A percentile compares a stretch with the other conserved stretches of the same genome.
Conservation (phyloP, 371 early-diverging fungal genomes). For the Apophysomyces trapeziformis region DNA sequence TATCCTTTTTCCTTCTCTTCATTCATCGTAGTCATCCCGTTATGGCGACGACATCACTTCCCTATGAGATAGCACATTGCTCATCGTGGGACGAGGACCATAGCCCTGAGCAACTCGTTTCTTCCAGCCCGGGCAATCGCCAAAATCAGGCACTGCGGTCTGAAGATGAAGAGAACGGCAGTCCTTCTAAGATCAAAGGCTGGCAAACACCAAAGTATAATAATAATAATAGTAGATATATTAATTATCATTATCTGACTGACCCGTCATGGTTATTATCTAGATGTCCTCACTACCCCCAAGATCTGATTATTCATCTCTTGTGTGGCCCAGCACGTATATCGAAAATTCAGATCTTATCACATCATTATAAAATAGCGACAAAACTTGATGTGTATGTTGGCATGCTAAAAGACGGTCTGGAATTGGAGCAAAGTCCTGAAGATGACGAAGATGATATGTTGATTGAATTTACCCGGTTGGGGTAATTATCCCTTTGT, state of each 20-base stretch:
- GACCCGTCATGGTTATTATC: background rate
- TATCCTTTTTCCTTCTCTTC: background rate
- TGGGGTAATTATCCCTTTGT: slow-evolving; percentile 13
- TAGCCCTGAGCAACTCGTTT: slow-evolving; percentile 41
- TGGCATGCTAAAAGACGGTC: slow-evolving; percentile 43
- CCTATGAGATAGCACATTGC: slow-evolving; percentile 33
- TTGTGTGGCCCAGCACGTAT: slow-evolving; percentile 64
- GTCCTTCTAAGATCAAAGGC: slow-evolving; percentile 39
- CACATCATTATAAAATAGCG: slow-evolving; percentile 85
- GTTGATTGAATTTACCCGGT: slow-evolving; percentile 21
- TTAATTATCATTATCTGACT: background rate
- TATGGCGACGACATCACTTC: slow-evolving; percentile 29
- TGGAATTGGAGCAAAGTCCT: slow-evolving; percentile 15
- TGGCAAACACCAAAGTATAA: slow-evolving; percentile 56
- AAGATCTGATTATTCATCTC: slow-evolving; percentile 68
- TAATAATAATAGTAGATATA: background rate
- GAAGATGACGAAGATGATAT: slow-evolving; percentile 22
- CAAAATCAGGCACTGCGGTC: slow-evolving; percentile 9
- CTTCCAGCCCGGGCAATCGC: slow-evolving; percentile 39
- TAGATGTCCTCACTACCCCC: slow-evolving; percentile 78
- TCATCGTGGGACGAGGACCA: slow-evolving; percentile 52
- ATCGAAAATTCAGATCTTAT: slow-evolving; percentile 72
- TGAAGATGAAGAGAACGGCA: slow-evolving; percentile 12
- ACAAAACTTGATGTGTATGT: slow-evolving; percentile 76
- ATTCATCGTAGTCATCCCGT: background rate